A percentile compares a stretch with the other conserved stretches of the same genome.
These are phyloP conservation scores for Alternaria arborescens DNA, from an alignment of 2,329 filamentous ascomycete genomes.

Conservation along the genomic window DNA sequence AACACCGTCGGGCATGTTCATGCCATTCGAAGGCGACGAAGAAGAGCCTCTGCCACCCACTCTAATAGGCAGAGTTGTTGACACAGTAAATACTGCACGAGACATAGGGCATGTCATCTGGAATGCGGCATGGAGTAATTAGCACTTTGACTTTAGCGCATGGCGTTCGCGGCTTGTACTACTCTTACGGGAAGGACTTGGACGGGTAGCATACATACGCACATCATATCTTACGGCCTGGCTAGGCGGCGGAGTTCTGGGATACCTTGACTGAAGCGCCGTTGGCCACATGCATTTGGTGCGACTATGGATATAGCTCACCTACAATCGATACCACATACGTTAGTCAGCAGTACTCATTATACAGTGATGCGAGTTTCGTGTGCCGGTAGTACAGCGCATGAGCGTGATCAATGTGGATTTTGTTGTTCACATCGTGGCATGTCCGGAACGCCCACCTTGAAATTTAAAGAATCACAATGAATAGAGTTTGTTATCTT, in stretches of 20 bases:
- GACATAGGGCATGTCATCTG: constrained; percentile 73
- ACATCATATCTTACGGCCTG: constrained; percentile 22
- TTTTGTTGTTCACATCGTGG: neutral
- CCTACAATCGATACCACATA: constrained; percentile 30
- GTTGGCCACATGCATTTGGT: constrained; percentile 25
- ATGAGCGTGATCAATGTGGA: neutral
- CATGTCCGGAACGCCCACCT: neutral
- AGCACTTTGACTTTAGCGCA: constrained; percentile 35
- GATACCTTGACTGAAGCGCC: constrained; percentile 20
- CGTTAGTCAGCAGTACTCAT: constrained; percentile 9
- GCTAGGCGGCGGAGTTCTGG: constrained; percentile 30
- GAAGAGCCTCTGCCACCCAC: constrained; percentile 64
- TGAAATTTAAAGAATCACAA: too few relatives aligned
- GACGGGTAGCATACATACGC: constrained; percentile 24
- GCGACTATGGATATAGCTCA: constrained; percentile 25
- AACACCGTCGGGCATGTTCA: constrained; percentile 88
- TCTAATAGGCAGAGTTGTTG: constrained; percentile 79
- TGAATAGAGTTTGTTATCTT: neutral
- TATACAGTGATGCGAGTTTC: neutral
- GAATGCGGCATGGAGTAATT: constrained; percentile 70
- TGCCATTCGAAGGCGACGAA: constrained; percentile 83
- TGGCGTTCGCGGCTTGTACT: constrained; percentile 35
- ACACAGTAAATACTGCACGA: constrained; percentile 74
- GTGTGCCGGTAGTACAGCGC: neutral
- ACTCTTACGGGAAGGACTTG: constrained; percentile 28